Evolutionary conservation across 1,139 yeast genomes (phyloP).

Genomic region (Lodderomyces jiufengensis): DNA sequence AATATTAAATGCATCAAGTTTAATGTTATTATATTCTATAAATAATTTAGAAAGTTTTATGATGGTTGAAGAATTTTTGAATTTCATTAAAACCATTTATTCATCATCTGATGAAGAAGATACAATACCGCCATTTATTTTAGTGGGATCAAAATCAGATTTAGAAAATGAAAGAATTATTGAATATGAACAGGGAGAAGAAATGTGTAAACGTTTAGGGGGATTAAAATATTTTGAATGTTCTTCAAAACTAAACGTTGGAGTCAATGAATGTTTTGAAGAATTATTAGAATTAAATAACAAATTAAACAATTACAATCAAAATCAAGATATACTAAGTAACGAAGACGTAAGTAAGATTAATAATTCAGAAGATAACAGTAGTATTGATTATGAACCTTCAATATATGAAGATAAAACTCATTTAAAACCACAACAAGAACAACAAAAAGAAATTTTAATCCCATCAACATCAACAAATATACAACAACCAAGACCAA

Average conservation of each 20-base stretch:
- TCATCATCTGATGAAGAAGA: conserved; percentile 5
- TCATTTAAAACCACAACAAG: no score
- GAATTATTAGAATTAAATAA: background rate
- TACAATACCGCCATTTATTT: conserved; percentile 26
- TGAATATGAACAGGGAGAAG: conserved; percentile 28
- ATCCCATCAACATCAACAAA: background rate
- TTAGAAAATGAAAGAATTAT: conserved; percentile 20
- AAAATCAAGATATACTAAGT: background rate
- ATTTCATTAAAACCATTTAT: conserved; percentile 19
- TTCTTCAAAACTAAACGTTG: conserved; percentile 21
- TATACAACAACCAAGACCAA: background rate
- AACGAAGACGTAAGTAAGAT: background rate
- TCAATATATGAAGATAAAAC: conserved; percentile 1
- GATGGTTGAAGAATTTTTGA: conserved; percentile 25
- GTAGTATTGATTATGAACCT: conserved; percentile 1
- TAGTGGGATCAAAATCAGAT: conserved; percentile 36
- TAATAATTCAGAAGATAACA: background rate
- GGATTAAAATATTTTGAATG: conserved; percentile 32
- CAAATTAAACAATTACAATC: background rate
- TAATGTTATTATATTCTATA: conserved; percentile 33
- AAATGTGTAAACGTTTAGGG: conserved; percentile 24
- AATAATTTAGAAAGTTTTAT: conserved; percentile 25
- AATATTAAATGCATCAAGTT: conserved; percentile 26
- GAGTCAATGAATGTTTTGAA: conserved; percentile 27
- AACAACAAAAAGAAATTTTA: no score